Conservation (phyloP, 768 basidiomycete species). For the Zangia roseola region DNA sequence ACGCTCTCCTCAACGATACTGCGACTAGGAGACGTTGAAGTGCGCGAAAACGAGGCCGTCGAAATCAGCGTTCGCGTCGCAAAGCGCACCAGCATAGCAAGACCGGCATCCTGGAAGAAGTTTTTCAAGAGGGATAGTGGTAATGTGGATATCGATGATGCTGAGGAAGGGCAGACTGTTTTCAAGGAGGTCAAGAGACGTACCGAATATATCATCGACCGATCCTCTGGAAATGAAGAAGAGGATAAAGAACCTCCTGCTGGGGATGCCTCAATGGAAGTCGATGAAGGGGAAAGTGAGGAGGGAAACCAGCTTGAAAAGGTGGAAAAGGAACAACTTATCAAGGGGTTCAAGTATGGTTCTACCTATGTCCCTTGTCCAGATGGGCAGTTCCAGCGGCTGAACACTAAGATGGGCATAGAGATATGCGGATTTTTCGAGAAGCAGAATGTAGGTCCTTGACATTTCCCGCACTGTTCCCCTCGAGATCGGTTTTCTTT, state of each 20-base stretch:
- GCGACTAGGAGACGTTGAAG: conserved; percentile 74
- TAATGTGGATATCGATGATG: conserved; percentile 28
- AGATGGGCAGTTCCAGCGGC: conserved; percentile 74
- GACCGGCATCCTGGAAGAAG: conserved; percentile 75
- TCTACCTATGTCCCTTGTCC: conserved; percentile 84
- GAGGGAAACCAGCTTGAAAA: conserved; percentile 44
- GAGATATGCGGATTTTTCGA: conserved; percentile 86
- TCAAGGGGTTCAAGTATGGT: conserved; percentile 87
- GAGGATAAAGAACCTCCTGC: conserved; percentile 22
- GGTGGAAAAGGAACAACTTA: conserved; percentile 76
- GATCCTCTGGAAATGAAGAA: conserved; percentile 29
- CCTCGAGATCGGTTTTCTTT: not conserved
- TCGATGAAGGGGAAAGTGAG: conserved; percentile 34
- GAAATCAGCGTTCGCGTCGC: conserved; percentile 71
- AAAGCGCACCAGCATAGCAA: conserved; percentile 73
- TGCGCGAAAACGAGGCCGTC: conserved; percentile 66
- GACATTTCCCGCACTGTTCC: not conserved
- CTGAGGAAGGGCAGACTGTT: conserved; percentile 26
- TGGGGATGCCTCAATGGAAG: conserved; percentile 18
- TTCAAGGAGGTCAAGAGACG: conserved; percentile 43
- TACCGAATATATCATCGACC: conserved; percentile 60
- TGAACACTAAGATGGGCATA: conserved; percentile 80
- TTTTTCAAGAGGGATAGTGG: conserved; percentile 34
- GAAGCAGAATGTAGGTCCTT: conserved; percentile 52
- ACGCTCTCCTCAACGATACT: conserved; percentile 61